Evolutionary conservation across 1,284 basidiomycete species (phyloP), one percentile per base, ranked within the genome.

Genomic region (Sanghuangporus sanghuang): DNA sequence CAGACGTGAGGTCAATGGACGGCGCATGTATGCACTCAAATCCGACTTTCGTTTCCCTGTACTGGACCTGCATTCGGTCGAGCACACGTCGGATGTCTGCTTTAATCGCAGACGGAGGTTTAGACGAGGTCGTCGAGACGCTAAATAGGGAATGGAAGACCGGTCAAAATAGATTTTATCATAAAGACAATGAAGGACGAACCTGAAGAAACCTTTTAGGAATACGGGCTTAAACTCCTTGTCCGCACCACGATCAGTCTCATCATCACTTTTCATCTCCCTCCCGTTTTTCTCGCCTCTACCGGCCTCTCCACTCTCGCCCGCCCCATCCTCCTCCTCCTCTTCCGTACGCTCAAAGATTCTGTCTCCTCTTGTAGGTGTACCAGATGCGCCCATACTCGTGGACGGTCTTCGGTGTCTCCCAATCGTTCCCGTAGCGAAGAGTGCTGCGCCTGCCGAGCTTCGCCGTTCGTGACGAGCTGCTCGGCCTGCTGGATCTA

Each of bases 1-100:
- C 81, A 39, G 90, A 90, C 5, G 88, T 81, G 8, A 96, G 77
- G 73, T 96, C 94, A 73, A 98, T 96, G 32, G 92, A 95, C 0
- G 96, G 96, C 57, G 93, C 78, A 73, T 98, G 95, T 27, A 96
- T 90, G 76, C 96, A 99, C 74, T 98, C 96, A 73, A 96, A 99
- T 0, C 96, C 96, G 62, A 87, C 84, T 73, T 89, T 91, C 70
- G 88, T 95, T 73, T 96, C 93, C 46, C 93, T 85, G 74, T 96
- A 94, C 74, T 95, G 93, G 56, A 99, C 90, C 65, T 96, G 94
- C 84, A 98, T 93, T 55, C 95, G 85, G 69, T 96, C 93, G 49
- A 99, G 81, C 1, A 98, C 95, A 16, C 87, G 85, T 52, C 86
- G 83, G 67, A 99, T 89, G 74, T 98, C 95, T 42, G 82, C 78